Base-by-base conservation (phyloP, 371 early-diverging fungal species). In the Actinomortierella wolfii region DNA sequence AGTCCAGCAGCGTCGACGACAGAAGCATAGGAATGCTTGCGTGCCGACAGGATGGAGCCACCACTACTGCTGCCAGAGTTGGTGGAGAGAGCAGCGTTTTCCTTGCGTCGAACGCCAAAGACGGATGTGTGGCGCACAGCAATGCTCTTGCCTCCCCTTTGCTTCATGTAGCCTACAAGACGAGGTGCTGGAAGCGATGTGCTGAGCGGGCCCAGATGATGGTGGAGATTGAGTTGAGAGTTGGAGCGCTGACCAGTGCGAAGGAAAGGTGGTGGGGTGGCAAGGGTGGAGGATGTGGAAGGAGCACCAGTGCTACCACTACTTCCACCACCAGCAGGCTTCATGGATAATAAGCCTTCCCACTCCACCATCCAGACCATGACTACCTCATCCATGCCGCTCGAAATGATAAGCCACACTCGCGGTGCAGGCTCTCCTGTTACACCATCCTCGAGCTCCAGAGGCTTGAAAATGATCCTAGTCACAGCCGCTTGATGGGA, bases 321-420 rank as follows among this genome's bases (percentile, higher is more conserved):
- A 34, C 34, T 34, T n/a, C n/a, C n/a, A n/a, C 11, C 34, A 11
- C 34, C 34, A 34, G 34, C 34, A 11, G 7, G 4, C 11, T 4
- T 11, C 34, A 34, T 34, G 34, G 34, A 50, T 56, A 73, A 55
- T 13, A 73, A 39, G 1, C 73, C 73, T 20, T 73, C 73, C 73
- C 73, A 73, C 20, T 73, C 73, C 5, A 73, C 57, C 51, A 62
- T 59, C 73, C 73, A 73, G 2, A 73, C 63, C 67, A 73, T 73
- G 34, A 73, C 73, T 13, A 62, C 59, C 44, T 73, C 73, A n/a
- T 73, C 73, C 20, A 51, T 43, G 20, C 73, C 56, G 42, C 67
- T 66, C n/a, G 73, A 73, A 7, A 73, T 14, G n/a, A 73, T 54
- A 23, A 73, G 54, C 73, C 73, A 73, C 8, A 73, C 54, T 2